These are phyloP conservation scores for Bonia amplexicaulis DNA, from an alignment of 176 grass and related monocot species.

Conservation along the genomic window DNA sequence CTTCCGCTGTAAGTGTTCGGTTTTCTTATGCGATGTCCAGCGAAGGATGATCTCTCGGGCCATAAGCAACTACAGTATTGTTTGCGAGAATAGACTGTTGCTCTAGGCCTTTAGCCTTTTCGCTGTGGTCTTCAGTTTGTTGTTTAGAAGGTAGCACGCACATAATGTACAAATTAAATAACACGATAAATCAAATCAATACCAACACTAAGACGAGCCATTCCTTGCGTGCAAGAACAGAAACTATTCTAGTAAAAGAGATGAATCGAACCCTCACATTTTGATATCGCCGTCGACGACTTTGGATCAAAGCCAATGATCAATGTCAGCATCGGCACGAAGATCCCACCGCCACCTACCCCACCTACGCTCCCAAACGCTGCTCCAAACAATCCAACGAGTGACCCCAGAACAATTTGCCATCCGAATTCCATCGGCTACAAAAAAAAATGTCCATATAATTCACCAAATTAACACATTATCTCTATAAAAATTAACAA, in stretches of 20 bases:
- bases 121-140: no score
- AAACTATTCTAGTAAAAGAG: not conserved
- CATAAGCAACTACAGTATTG: no score
- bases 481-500: not conserved
- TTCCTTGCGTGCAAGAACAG: no score
- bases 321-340: slow-evolving; percentile 61
- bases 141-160: not conserved
- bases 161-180: not conserved
- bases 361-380: slow-evolving; percentile 54
- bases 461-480: not conserved
- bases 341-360: slow-evolving; percentile 54
- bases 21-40: no score
- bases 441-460: not conserved
- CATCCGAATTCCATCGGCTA: slow-evolving; percentile 47
- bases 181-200: not conserved
- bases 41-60: no score
- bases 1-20: no score
- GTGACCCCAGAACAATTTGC: slow-evolving; percentile 35
- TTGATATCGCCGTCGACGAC: slow-evolving; percentile 51
- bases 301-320: slow-evolving; percentile 63
- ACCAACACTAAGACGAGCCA: no score
- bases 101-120: no score
- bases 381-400: slow-evolving; percentile 48
- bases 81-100: no score
- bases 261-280: slow-evolving; percentile 31